A percentile compares a stretch with the other conserved stretches of the same genome.
Evolutionary conservation across 345 rosid genomes (phyloP).

Genomic region (Linum tenue): DNA sequence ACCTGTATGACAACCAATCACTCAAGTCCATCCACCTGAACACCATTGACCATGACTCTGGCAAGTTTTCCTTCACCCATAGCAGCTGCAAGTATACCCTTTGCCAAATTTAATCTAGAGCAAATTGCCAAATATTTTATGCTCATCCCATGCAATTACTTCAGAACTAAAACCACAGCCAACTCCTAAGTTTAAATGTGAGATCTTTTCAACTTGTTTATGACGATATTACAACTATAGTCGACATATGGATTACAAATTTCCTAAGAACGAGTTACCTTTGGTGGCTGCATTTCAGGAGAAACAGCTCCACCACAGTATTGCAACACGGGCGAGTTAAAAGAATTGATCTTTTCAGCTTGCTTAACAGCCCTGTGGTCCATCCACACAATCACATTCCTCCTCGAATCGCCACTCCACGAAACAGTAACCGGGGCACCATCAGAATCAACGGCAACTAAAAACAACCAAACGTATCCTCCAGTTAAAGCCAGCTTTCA

Average conservation of each 20-base stretch:
- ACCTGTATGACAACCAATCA: slow-evolving; percentile 97
- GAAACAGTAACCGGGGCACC: slow-evolving; percentile 96
- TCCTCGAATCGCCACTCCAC: slow-evolving; percentile 92
- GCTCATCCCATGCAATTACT: too few species aligned
- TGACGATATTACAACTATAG: not conserved
- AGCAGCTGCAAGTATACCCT: slow-evolving; percentile 51
- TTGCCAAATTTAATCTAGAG: too few species aligned
- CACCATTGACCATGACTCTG: slow-evolving; percentile 90
- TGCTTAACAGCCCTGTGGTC: slow-evolving; percentile 95
- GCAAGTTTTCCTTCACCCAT: slow-evolving; percentile 95
- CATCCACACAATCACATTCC: slow-evolving; percentile 95
- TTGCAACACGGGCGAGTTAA: slow-evolving; percentile 65
- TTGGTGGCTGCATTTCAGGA: slow-evolving; percentile 95
- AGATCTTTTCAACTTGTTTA: not conserved
- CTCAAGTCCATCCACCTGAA: slow-evolving; percentile 99
- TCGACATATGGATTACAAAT: not conserved
- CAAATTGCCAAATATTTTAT: too few species aligned
- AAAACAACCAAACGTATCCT: slow-evolving; percentile 13
- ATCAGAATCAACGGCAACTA: slow-evolving; percentile 92
- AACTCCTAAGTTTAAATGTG: not conserved
- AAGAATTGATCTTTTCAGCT: slow-evolving; percentile 84
- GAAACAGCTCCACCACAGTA: slow-evolving; percentile 91
- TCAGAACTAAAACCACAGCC: not conserved
- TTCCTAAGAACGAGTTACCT: slow-evolving; percentile 28
- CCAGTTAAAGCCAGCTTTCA: not conserved